Percentiles rank a stretch among this genome's conserved stretches.
phyloP scores from a whole-genome alignment of 2,329 filamentous ascomycete genomes.

The Alternaria atra region DNA sequence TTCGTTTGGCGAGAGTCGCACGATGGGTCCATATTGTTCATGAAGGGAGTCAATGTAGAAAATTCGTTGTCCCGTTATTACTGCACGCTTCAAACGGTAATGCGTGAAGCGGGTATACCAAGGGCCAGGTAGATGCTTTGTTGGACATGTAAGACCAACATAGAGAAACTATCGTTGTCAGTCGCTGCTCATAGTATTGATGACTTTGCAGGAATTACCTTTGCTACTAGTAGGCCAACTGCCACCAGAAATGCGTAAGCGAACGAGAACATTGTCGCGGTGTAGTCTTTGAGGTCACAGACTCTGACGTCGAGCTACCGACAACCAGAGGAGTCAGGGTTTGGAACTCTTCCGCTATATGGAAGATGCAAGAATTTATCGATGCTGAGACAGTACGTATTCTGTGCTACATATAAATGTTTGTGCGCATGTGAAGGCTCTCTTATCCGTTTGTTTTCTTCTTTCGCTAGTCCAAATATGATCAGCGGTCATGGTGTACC shows the following conservation, averaged over 20 bases:
- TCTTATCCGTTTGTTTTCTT: slow-evolving; percentile 3
- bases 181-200: not conserved
- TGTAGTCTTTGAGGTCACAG: not conserved
- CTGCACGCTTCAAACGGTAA: slow-evolving; percentile 49
- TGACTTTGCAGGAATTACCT: not conserved
- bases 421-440: not conserved
- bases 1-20: slow-evolving; percentile 43
- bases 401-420: not conserved
- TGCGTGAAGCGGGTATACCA: slow-evolving; percentile 47
- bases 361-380: not conserved
- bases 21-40: slow-evolving; percentile 42
- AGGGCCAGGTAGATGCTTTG: slow-evolving; percentile 40
- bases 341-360: not conserved
- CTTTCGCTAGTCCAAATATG: slow-evolving; percentile 3
- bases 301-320: not conserved
- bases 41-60: slow-evolving; percentile 53
- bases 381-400: not conserved
- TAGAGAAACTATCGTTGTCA: slow-evolving; percentile 28
- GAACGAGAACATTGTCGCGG: not conserved
- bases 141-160: slow-evolving; percentile 38
- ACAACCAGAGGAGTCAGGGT: not conserved
- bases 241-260: not conserved
- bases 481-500: not conserved
- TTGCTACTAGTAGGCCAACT: slow-evolving; percentile 4
- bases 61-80: slow-evolving; percentile 50